phyloP scores from a whole-genome alignment of 257 asterid species.

The Cruciata laevipes region DNA sequence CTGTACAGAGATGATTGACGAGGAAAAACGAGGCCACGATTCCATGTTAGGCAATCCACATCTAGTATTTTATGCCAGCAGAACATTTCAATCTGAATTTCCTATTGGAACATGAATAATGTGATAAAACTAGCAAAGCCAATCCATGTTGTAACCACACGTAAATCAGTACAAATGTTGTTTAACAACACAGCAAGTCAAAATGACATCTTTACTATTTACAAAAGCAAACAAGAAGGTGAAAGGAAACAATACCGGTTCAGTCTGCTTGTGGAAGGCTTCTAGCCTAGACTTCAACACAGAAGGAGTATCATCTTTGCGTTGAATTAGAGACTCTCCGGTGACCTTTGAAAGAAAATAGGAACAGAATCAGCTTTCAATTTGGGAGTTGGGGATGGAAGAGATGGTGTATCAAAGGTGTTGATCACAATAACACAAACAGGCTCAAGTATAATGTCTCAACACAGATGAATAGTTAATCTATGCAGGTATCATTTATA shows the following conservation, averaged over 20 bases:
- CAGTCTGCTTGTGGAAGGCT: slow-evolving; percentile 85
- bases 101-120: background rate
- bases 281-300: slow-evolving; percentile 94
- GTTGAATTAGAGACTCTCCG: slow-evolving; percentile 90
- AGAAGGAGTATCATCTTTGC: slow-evolving; percentile 88
- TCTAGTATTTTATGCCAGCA: background rate
- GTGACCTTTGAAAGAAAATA: slow-evolving; percentile 22
- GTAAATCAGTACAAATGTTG: no score
- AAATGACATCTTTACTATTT: background rate
- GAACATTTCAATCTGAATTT: background rate
- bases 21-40: no score
- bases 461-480: background rate
- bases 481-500: no score
- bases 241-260: slow-evolving; percentile 47
- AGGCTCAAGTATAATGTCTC: background rate
- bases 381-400: background rate
- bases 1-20: no score
- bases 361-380: background rate
- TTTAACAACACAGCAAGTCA: no score
- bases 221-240: background rate
- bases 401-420: background rate
- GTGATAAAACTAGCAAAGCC: background rate
- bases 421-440: background rate
- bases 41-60: background rate
- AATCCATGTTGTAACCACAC: background rate